These are phyloP conservation scores for Tylopilus balloui DNA, from an alignment of 768 basidiomycete species.

Conservation along the genomic window DNA sequence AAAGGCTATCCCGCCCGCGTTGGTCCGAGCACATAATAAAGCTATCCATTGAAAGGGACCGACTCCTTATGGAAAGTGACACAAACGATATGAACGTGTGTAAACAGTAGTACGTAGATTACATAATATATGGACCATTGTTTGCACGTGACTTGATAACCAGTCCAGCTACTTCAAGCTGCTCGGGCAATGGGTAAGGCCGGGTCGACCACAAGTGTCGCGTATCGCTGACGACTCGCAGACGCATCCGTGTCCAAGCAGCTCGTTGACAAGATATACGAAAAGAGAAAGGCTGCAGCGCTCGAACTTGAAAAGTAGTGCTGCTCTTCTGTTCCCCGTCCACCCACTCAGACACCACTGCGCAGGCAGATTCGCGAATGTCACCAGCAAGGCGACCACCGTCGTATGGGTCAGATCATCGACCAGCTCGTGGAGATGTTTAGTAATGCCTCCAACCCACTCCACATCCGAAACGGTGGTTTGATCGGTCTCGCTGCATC, in stretches of 20 bases:
- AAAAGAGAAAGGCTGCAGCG: conserved; percentile 93
- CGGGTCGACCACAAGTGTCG: background rate
- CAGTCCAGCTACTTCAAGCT: background rate
- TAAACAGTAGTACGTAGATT: background rate
- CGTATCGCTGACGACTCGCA: conserved; percentile 25
- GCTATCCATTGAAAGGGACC: background rate
- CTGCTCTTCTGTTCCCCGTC: background rate
- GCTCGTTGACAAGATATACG: conserved; percentile 90
- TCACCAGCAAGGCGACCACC: conserved; percentile 73
- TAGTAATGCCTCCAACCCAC: conserved; percentile 71
- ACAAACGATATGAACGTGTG: no score
- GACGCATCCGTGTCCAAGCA: conserved; percentile 75
- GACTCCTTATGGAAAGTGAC: background rate
- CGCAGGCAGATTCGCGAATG: conserved; percentile 81
- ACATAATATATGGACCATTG: background rate
- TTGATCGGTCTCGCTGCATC: conserved; percentile 94
- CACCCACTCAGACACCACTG: conserved; percentile 12
- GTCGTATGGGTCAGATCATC: conserved; percentile 80
- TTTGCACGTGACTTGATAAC: conserved; percentile 7
- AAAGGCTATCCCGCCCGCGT: no score
- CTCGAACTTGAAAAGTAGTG: conserved; percentile 89
- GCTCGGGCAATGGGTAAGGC: conserved; percentile 20
- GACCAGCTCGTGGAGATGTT: conserved; percentile 96
- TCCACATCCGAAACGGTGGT: conserved; percentile 91
- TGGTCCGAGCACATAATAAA: background rate